Evolutionary conservation across 257 asterid genomes (phyloP), one percentile per base, ranked within the genome.

Genomic region (Solanum bukasovii): DNA sequence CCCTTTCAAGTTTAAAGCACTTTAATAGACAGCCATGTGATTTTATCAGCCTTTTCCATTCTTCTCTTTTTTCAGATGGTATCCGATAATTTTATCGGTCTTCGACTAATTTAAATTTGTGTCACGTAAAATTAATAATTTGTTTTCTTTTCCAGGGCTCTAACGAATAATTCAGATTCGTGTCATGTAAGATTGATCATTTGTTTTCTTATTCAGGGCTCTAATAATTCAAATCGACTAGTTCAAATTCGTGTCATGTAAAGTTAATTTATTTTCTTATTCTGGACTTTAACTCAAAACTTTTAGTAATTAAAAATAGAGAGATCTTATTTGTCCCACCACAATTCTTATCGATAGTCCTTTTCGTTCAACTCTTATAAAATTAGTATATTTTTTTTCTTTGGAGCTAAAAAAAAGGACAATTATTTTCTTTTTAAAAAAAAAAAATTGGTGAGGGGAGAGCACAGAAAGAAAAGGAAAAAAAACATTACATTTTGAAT

Each of bases 21-120:
- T 92, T 90, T 84, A 79, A 87, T 87, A 88, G 93, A 84, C 87
- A 88, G 44, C 88, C 94, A 93, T 90, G 94, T 91, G 94, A 88
- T 78, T 59, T 78, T 49, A 72, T 92, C 93, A 91, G 93, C 93
- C 86, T 92, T 93, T 91, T 44, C 86, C 37, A n/a, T 65, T 67
- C 33, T 25, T 65, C 16, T 65, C 29, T n/a, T 65, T 23, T 56
- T 2, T 7, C 25, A 7, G 67, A 56, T 56, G 65, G n/a, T 18
- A 20, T 56, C 12, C 1, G 5, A 7, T 56, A 56, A 52, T 46
- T 46, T 46, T 46, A 13, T 46, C 2, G 2, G 56, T 46, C 18
- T 46, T 13, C 5, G 0, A 13, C 1, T 46, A 46, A 46, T 52
- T 52, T 18, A 52, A 52, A 52, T 52, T 52, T 3, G 8, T 52